Evolutionary conservation across 768 basidiomycete genomes (phyloP), one percentile per base, ranked within the genome.

Genomic region (Collybia sp.): DNA sequence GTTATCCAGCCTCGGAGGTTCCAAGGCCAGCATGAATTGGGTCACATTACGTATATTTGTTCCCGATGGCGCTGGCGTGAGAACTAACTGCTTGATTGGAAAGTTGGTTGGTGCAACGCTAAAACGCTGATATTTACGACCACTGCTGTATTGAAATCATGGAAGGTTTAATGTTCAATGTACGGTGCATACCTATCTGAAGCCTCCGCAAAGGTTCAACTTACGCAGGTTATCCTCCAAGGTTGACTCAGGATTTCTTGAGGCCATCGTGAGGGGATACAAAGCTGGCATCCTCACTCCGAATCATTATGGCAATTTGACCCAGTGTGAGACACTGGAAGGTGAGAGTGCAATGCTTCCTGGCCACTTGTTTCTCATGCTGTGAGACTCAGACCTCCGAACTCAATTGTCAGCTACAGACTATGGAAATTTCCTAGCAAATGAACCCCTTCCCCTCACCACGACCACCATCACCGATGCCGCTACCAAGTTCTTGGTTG

Each of bases 381-480:
- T 17, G 19, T 20, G 33, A 34, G n/a, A 3, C 2, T 25, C 57
- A 98, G 96, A 99, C 68, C 84, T 99, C 66, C 79, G 91, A 52
- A 93, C 96, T 39, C 96, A 99, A 61, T 76, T 99, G 30, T 88
- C 92, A 12, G 82, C 94, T 11, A 98, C 95, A 5, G 96, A 99
- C 69, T 99, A 99, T 63, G 93, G 94, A 59, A 95, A 91, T 69
- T 99, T 99, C 67, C 85, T 99, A 39, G 85, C 95, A 20, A 97
- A 97, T 58, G 96, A 99, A 63, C 85, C 95, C 2, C 77, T 92
- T 18, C 94, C 93, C 11, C 79, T 97, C 45, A 88, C 91, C 45
- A 96, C 95, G 6, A 85, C 92, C 8, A 93, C 91, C 41, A 97
- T 98, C 60, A 80, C 91, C n/a, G 94, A 95, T 69, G 93, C 87